Evolutionary conservation across 257 asterid genomes (phyloP).

Genomic region (Verbena officinalis): DNA sequence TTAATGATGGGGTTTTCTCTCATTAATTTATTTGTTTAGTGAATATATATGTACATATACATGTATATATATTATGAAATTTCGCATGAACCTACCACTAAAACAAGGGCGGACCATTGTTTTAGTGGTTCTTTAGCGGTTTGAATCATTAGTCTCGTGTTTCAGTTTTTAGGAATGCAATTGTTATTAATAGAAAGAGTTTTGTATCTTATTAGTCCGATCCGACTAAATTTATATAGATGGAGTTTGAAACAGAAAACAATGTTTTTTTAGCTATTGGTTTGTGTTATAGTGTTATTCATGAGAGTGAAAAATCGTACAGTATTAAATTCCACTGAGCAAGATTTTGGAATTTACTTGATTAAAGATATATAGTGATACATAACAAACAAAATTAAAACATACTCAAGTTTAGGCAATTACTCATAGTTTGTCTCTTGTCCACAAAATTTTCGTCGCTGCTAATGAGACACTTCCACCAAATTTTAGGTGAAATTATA

Average conservation of each 20-base stretch:
- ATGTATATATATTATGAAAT: background rate
- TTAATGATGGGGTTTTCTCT: background rate
- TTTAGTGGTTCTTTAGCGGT: no score
- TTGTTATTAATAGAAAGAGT: no score
- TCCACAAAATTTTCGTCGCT: slow-evolving; percentile 28
- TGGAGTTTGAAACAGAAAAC: no score
- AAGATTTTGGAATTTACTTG: slow-evolving; percentile 18
- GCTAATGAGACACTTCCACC: background rate
- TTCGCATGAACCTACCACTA: slow-evolving; percentile 1
- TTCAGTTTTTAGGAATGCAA: no score
- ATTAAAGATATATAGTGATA: slow-evolving; percentile 7
- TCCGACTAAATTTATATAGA: no score
- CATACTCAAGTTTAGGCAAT: slow-evolving; percentile 9
- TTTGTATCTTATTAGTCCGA: no score
- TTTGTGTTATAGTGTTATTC: no score
- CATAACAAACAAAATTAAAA: slow-evolving; percentile 24
- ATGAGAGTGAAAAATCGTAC: no score
- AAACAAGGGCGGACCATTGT: slow-evolving; percentile 22
- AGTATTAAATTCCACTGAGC: no score
- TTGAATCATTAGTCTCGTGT: no score
- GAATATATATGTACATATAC: no score
- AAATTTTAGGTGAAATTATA: slow-evolving; percentile 4
- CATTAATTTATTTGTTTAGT: background rate
- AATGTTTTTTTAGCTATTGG: no score
- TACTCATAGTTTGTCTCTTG: slow-evolving; percentile 17